Evolutionary conservation across 2,329 filamentous ascomycete species (phyloP).

Genomic region (Xylariales sp.): DNA sequence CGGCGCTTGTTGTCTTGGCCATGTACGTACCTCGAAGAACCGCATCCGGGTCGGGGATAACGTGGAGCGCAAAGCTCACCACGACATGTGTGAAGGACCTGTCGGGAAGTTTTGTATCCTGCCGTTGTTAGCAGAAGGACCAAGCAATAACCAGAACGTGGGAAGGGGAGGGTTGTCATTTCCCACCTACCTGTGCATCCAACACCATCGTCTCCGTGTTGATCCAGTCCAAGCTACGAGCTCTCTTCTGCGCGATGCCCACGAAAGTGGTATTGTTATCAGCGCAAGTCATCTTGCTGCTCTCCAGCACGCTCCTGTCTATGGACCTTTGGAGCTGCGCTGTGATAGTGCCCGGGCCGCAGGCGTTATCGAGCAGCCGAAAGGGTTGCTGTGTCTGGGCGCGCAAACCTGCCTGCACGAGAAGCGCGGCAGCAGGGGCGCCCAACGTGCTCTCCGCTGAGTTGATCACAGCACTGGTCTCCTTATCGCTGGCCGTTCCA

Average conservation of each 20-base stretch:
- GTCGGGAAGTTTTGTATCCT: constrained; percentile 35
- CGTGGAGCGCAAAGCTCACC: constrained; percentile 41
- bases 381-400: constrained; percentile 23
- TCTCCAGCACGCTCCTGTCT: constrained; percentile 28
- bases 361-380: constrained; percentile 46
- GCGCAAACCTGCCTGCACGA: constrained; percentile 26
- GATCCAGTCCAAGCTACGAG: constrained; percentile 37
- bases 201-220: constrained; percentile 37
- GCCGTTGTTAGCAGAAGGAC: constrained; percentile 1
- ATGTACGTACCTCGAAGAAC: constrained; percentile 34
- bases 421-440: constrained; percentile 14
- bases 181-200: constrained; percentile 40
- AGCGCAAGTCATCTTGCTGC: constrained; percentile 43
- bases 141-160: neutral
- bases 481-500: neutral
- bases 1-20: no score
- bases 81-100: constrained; percentile 39
- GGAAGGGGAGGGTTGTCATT: no score
- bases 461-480: neutral
- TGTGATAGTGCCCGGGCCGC: constrained; percentile 46
- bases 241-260: constrained; percentile 31
- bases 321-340: constrained; percentile 37
- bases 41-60: constrained; percentile 35
- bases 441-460: neutral
- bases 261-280: constrained; percentile 42